phyloP scores from a whole-genome alignment of 768 basidiomycete genomes.

The Tulasnella sp. region DNA sequence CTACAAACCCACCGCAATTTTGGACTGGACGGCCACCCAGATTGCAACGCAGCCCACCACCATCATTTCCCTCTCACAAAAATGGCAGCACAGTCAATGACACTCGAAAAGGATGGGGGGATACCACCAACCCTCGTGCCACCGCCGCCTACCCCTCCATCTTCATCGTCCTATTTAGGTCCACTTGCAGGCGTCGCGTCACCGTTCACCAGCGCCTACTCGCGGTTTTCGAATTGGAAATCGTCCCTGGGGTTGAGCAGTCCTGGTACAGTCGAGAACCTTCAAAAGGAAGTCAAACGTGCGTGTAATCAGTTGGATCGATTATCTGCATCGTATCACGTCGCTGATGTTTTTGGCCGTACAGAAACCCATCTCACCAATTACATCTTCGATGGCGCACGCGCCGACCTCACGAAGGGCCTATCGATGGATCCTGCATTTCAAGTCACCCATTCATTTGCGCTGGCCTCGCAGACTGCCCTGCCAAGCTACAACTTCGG shows the following conservation, averaged over 20 bases:
- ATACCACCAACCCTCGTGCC: conserved; percentile 11
- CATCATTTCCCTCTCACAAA: too few species aligned
- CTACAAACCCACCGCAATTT: too few species aligned
- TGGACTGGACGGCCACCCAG: too few species aligned
- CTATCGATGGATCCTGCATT: conserved; percentile 91
- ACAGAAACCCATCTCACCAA: conserved; percentile 83
- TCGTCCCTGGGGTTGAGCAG: conserved; percentile 69
- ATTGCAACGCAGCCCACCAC: too few species aligned
- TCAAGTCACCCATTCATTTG: conserved; percentile 95
- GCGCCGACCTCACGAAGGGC: conserved; percentile 90
- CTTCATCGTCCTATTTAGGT: conserved; percentile 5
- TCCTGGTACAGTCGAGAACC: conserved; percentile 87
- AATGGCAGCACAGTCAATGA: too few species aligned
- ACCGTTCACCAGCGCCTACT: conserved; percentile 56
- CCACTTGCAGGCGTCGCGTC: conserved; percentile 21
- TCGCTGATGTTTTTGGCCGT: too few species aligned
- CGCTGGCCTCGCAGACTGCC: conserved; percentile 72
- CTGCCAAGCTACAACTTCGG: conserved; percentile 91
- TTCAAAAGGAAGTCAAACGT: conserved; percentile 91
- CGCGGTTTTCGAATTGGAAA: conserved; percentile 72
- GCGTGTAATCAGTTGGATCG: too few species aligned
- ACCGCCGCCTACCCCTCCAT: background rate
- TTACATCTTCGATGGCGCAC: conserved; percentile 93
- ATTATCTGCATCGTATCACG: too few species aligned
- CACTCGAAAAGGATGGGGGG: conserved; percentile 1